Evolutionary conservation across 805 yeast species (phyloP).

Genomic region (Ogataea saltuana): DNA sequence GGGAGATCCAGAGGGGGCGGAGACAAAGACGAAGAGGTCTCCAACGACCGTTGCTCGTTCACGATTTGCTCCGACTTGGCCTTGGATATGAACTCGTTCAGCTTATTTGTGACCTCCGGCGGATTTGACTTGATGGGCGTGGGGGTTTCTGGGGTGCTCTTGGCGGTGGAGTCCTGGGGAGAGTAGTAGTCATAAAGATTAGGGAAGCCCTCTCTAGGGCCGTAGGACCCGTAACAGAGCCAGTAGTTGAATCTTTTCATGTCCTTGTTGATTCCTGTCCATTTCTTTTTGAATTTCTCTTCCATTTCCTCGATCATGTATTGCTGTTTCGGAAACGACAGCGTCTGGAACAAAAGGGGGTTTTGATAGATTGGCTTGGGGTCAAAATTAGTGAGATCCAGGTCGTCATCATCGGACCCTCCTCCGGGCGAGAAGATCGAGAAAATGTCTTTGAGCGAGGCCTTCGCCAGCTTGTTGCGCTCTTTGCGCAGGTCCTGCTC

Average conservation of each 20-base stretch:
- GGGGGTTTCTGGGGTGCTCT: not conserved
- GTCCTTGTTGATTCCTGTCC: constrained; percentile 52
- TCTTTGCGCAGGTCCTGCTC: constrained; percentile 33
- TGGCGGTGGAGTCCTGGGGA: constrained; percentile 8
- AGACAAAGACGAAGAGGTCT: not conserved
- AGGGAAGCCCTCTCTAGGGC: constrained; percentile 59
- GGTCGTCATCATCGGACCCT: constrained; percentile 34
- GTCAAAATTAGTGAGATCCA: constrained; percentile 35
- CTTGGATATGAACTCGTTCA: constrained; percentile 17
- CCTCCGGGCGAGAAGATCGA: constrained; percentile 34
- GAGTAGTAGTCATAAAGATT: constrained; percentile 42
- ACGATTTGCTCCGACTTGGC: constrained; percentile 3
- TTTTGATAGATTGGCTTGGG: constrained; percentile 34
- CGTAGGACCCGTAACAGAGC: constrained; percentile 70
- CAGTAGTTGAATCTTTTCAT: constrained; percentile 60
- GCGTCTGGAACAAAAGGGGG: constrained; percentile 30
- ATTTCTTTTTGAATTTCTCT: constrained; percentile 46
- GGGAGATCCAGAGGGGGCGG: constrained; percentile 59
- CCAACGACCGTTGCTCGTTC: constrained; percentile 7
- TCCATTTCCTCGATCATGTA: constrained; percentile 52
- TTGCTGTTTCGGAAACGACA: constrained; percentile 57
- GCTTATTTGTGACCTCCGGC: not conserved
- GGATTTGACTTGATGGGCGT: not conserved
- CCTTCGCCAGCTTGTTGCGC: constrained; percentile 38
- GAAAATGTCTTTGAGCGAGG: constrained; percentile 43